Evolutionary conservation across 176 grass and related monocot species (phyloP), one percentile per base, ranked within the genome.

Genomic region (Aegilops sharonensis): DNA sequence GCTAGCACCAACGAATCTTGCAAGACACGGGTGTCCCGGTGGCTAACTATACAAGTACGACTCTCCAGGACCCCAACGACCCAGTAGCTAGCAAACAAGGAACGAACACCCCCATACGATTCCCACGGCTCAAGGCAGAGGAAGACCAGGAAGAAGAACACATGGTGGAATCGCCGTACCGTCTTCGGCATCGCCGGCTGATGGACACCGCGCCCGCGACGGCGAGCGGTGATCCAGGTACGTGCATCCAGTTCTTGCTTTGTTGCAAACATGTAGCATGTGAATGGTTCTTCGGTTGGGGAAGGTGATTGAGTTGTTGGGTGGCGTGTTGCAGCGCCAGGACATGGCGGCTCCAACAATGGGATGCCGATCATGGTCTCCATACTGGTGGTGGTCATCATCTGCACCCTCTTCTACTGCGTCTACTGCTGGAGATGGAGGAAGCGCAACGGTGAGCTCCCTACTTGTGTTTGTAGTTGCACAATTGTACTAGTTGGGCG

Each of bases 381-480:
- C 31, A 85, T 98, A 32, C 90, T 98, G 21, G 93, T 76, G 67
- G 88, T 93, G 6, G 91, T 98, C 81, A 89, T 95, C 48, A 6
- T 86, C 66, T 87, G 93, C 91, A 89, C 83, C 6, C 66, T 83
- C 18, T 30, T 85, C 73, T 98, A 98, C 86, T 98, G 93, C 68
- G 43, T 95, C 1, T 98, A 98, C 87, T 98, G 95, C 88, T 98
- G 95, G 95, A 95, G 89, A 54, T 98, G 95, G 95, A 93, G 95
- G 78, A 98, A 90, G 71, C 88, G 95, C 91, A 98, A 98, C 78
- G 95, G 95, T 98, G 83, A 80, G 85, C 52, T 5, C 42, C 2
- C 42, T 43, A 8, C 6, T 37, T 37, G 36, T 37, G 36, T 37
- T 0, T 54, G 5, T 54, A 54, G 14, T 2, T 5, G 11, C 1